phyloP scores from a whole-genome alignment of 2,329 filamentous ascomycete species.

The Aspergillus pseudoviridinutans region DNA sequence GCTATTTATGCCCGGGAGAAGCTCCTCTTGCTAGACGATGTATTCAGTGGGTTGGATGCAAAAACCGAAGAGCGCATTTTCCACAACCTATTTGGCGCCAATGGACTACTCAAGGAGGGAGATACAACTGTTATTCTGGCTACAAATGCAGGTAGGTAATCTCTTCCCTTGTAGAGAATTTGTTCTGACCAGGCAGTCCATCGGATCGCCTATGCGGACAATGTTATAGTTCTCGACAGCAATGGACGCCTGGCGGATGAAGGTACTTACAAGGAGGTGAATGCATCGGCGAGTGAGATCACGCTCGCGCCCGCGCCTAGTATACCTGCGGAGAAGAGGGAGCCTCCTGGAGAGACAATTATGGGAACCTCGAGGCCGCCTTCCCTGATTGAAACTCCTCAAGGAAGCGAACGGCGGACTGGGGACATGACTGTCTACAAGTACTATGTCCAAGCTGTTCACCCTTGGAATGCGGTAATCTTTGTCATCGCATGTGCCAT shows the following conservation, averaged over 20 bases:
- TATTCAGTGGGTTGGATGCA: no score
- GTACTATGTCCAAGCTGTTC: slow-evolving; percentile 1
- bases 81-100: no score
- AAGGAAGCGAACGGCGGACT: background rate
- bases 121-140: no score
- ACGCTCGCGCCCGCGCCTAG: background rate
- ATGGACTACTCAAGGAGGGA: no score
- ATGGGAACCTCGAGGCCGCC: background rate
- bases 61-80: no score
- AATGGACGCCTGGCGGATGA: slow-evolving; percentile 11
- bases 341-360: background rate
- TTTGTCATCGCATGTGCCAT: no score
- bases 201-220: background rate
- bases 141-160: background rate
- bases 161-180: no score
- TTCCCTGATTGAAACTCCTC: background rate
- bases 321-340: background rate
- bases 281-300: slow-evolving; percentile 5
- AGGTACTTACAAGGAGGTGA: slow-evolving; percentile 27
- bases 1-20: no score
- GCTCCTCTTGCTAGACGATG: no score
- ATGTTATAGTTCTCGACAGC: background rate
- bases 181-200: background rate
- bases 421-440: slow-evolving; percentile 5
- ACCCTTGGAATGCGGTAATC: background rate